phyloP scores from a whole-genome alignment of 768 basidiomycete genomes.

The Cyathus striatus region DNA sequence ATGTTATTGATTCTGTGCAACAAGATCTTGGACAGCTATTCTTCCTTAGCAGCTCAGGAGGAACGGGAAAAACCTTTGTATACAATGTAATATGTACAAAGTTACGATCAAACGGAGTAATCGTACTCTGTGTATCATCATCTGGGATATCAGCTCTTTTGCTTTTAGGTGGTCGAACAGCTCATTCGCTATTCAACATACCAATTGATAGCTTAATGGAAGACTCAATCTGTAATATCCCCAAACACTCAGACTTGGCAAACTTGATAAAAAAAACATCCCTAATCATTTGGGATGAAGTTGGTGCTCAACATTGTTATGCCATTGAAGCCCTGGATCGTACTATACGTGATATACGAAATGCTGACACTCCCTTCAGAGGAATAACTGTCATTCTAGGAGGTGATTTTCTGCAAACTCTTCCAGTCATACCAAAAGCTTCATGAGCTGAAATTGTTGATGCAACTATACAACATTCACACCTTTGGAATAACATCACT shows the following conservation, averaged over 20 bases:
- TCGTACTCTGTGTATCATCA: slow-evolving; percentile 45
- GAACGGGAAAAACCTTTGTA: slow-evolving; percentile 42
- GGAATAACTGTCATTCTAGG: slow-evolving; percentile 35
- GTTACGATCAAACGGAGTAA: slow-evolving; percentile 16
- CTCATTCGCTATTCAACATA: slow-evolving; percentile 44
- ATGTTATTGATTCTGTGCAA: slow-evolving; percentile 19
- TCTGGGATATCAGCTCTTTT: slow-evolving; percentile 45
- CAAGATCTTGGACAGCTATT: slow-evolving; percentile 15
- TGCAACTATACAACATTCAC: slow-evolving; percentile 24
- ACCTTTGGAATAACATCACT: slow-evolving; percentile 26
- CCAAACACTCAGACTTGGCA: slow-evolving; percentile 21
- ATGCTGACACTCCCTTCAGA: slow-evolving; percentile 25
- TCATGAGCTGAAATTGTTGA: slow-evolving; percentile 29
- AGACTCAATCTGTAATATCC: slow-evolving; percentile 24
- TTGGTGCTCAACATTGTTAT: slow-evolving; percentile 28
- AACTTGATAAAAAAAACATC: slow-evolving; percentile 20
- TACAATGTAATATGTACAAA: slow-evolving; percentile 26
- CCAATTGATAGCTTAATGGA: slow-evolving; percentile 26
- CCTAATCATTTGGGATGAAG: slow-evolving; percentile 42
- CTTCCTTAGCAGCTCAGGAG: slow-evolving; percentile 37
- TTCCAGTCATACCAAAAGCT: slow-evolving; percentile 37
- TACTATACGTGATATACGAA: slow-evolving; percentile 23
- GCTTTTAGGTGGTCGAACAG: slow-evolving; percentile 35
- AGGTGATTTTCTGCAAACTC: slow-evolving; percentile 41
- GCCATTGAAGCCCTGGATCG: slow-evolving; percentile 35